Percentiles rank a stretch among this genome's conserved stretches.
phyloP scores from a whole-genome alignment of 2,329 filamentous ascomycete species.

The Colletotrichum sidae region DNA sequence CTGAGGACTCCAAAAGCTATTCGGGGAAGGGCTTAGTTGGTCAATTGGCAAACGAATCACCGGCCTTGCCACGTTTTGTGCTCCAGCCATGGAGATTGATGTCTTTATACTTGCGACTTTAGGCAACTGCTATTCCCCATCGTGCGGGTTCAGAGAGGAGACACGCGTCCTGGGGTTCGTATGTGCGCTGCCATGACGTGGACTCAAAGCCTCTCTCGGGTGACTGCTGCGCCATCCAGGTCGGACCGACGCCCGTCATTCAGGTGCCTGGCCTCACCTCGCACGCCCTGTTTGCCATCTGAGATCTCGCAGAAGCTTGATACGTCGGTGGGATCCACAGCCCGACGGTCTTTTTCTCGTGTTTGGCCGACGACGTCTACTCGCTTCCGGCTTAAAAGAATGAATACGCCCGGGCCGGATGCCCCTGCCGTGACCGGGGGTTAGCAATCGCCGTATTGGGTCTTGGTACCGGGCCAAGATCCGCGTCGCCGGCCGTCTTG shows the following conservation, averaged over 20 bases:
- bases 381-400: too few species aligned
- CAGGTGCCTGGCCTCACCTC: constrained; percentile 1
- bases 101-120: constrained; percentile 14
- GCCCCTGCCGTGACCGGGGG: background rate
- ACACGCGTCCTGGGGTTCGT: constrained; percentile 10
- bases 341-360: background rate
- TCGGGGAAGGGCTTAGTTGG: too few species aligned
- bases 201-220: constrained; percentile 12
- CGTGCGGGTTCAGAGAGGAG: constrained; percentile 5
- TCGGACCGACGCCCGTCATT: background rate
- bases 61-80: constrained; percentile 1
- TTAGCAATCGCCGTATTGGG: background rate
- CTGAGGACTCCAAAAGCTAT: too few species aligned
- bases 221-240: constrained; percentile 13
- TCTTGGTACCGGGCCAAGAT: too few species aligned
- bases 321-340: too few species aligned
- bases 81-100: background rate
- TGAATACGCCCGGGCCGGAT: background rate
- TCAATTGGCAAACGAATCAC: constrained; percentile 4
- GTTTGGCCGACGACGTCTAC: background rate
- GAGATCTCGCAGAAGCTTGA: background rate
- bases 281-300: background rate
- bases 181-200: constrained; percentile 5
- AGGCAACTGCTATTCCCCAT: constrained; percentile 2
- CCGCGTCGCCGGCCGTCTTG: too few species aligned